Evolutionary conservation across 495 filamentous ascomycete genomes (phyloP).

Genomic region (Aspergillus indologenus): DNA sequence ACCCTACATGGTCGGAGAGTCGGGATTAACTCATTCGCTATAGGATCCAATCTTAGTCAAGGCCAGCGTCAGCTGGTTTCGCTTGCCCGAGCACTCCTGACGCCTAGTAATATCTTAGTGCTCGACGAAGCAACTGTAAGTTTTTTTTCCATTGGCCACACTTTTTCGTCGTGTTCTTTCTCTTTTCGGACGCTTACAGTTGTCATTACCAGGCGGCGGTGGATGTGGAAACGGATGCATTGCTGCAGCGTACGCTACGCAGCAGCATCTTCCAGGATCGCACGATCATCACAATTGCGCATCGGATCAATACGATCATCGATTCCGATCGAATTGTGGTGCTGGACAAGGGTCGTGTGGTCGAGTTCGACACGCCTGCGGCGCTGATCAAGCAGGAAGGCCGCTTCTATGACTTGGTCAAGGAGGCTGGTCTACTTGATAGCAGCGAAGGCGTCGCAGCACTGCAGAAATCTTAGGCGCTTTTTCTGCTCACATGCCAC

Average conservation of each 20-base stretch:
- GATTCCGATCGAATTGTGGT: slow-evolving; percentile 91
- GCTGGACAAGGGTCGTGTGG: slow-evolving; percentile 65
- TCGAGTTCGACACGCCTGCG: slow-evolving; percentile 57
- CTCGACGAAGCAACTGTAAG: slow-evolving; percentile 88
- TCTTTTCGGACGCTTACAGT: slow-evolving; percentile 18
- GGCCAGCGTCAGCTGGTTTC: slow-evolving; percentile 86
- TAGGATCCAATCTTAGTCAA: slow-evolving; percentile 60
- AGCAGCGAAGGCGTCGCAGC: slow-evolving; percentile 36
- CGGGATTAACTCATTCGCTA: slow-evolving; percentile 17
- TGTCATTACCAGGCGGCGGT: slow-evolving; percentile 65
- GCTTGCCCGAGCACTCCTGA: slow-evolving; percentile 87
- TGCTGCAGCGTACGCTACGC: slow-evolving; percentile 61
- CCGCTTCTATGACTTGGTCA: slow-evolving; percentile 56
- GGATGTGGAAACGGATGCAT: slow-evolving; percentile 88
- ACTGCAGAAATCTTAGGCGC: slow-evolving; percentile 20
- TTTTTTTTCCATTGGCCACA: slow-evolving; percentile 4
- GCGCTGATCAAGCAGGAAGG: slow-evolving; percentile 51
- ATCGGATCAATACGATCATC: slow-evolving; percentile 95
- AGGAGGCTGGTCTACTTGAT: slow-evolving; percentile 54
- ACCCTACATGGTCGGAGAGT: background rate
- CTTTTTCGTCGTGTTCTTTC: slow-evolving; percentile 9
- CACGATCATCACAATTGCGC: slow-evolving; percentile 97
- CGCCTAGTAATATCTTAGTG: slow-evolving; percentile 94
- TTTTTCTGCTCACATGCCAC: background rate
- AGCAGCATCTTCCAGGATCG: slow-evolving; percentile 72